These are phyloP conservation scores for Antrodiella citrinella DNA, from an alignment of 768 basidiomycete genomes.

Conservation along the genomic window DNA sequence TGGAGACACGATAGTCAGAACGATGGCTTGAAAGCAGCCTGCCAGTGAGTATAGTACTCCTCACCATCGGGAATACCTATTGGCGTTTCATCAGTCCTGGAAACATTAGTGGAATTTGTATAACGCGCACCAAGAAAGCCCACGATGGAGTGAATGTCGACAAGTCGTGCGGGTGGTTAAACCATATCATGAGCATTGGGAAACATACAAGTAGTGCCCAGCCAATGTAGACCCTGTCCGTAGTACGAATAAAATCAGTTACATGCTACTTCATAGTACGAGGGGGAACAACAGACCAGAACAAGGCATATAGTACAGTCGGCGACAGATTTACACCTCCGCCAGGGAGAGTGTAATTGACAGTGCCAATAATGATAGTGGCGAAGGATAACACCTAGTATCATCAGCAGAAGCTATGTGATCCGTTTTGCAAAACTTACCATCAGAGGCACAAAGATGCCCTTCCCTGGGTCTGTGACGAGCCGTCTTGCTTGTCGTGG, in stretches of 20 bases:
- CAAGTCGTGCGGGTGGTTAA: conserved; percentile 38
- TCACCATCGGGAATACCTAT: conserved; percentile 28
- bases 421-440: conserved; percentile 15
- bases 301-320: conserved; percentile 32
- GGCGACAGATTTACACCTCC: conserved; percentile 23
- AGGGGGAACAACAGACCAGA: conserved; percentile 32
- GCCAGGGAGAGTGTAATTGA: conserved; percentile 36
- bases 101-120: neutral
- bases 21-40: neutral
- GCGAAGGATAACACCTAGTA: conserved; percentile 40
- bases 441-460: conserved; percentile 35
- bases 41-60: neutral
- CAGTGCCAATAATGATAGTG: conserved; percentile 39
- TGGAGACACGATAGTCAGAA: conserved; percentile 10
- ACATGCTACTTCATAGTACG: too few relatives aligned
- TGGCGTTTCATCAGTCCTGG: neutral
- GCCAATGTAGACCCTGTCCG: conserved; percentile 33
- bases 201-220: conserved; percentile 32
- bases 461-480: conserved; percentile 36
- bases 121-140: conserved; percentile 29
- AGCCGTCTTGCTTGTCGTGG: conserved; percentile 34
- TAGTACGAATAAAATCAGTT: too few relatives aligned
- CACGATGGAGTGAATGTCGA: conserved; percentile 29
- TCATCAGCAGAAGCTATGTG: neutral
- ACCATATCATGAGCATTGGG: conserved; percentile 44